These are phyloP conservation scores for Mortierella polycephala DNA, from an alignment of 371 early-diverging fungal species.

Conservation along the genomic window DNA sequence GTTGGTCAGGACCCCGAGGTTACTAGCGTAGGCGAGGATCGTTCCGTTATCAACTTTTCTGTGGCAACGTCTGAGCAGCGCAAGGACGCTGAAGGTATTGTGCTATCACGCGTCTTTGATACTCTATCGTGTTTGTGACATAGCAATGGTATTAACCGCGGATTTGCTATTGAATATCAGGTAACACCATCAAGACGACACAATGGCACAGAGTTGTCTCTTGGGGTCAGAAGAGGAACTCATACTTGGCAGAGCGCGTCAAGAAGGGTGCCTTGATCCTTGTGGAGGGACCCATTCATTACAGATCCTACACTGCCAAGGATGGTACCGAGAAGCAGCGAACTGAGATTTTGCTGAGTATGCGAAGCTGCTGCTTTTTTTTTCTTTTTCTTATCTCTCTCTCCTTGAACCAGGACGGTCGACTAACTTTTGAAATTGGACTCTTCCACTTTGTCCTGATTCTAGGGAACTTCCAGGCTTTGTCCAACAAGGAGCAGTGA, in stretches of 20 bases:
- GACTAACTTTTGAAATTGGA: too few relatives aligned
- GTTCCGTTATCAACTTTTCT: slow-evolving; percentile 64
- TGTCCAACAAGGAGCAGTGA: slow-evolving; percentile 22
- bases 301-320: slow-evolving; percentile 69
- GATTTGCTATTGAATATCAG: slow-evolving; percentile 25
- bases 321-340: slow-evolving; percentile 66
- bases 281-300: slow-evolving; percentile 72
- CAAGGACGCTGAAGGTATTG: slow-evolving; percentile 64
- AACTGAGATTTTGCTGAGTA: slow-evolving; percentile 62
- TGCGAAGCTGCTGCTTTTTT: not conserved
- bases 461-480: slow-evolving; percentile 30
- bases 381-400: not conserved
- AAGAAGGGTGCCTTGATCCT: slow-evolving; percentile 74
- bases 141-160: too few relatives aligned
- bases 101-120: not conserved
- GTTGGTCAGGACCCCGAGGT: slow-evolving; percentile 63
- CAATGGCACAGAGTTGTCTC: slow-evolving; percentile 70
- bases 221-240: slow-evolving; percentile 58
- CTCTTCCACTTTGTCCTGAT: too few relatives aligned
- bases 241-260: slow-evolving; percentile 58
- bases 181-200: slow-evolving; percentile 65
- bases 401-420: not conserved
- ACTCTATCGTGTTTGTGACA: not conserved
- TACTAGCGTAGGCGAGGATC: slow-evolving; percentile 50
- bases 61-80: slow-evolving; percentile 68